Evolutionary conservation across 2,329 filamentous ascomycete species (phyloP).

Genomic region (Ophiocordyceps robertsii): DNA sequence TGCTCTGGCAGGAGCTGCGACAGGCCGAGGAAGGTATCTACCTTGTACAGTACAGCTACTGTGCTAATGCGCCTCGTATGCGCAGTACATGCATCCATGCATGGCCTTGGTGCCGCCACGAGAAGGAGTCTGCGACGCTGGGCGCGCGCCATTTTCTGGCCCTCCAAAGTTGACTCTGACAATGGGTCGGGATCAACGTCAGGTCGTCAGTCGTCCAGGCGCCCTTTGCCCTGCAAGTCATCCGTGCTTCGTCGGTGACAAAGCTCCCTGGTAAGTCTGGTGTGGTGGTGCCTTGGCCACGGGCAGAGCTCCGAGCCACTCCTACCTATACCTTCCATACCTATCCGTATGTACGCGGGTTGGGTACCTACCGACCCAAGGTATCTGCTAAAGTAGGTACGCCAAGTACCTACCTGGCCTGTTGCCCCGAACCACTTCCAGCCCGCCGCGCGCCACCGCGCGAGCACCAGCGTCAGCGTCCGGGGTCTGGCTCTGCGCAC

Average conservation of each 20-base stretch:
- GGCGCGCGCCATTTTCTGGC: not conserved
- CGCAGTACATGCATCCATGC: slow-evolving; percentile 1
- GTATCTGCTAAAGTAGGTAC: not conserved
- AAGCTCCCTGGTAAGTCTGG: too few species aligned
- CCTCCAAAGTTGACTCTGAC: not conserved
- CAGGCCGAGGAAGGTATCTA: not conserved
- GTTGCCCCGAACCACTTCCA: not conserved
- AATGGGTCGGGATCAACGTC: too few species aligned
- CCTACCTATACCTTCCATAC: too few species aligned
- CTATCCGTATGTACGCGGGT: too few species aligned
- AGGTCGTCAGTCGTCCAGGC: too few species aligned
- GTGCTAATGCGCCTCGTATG: not conserved
- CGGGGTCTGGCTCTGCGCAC: slow-evolving; percentile 1
- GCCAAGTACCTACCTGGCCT: not conserved
- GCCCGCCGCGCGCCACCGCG: slow-evolving; percentile 1
- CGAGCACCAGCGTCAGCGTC: slow-evolving; percentile 3
- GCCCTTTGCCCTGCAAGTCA: too few species aligned
- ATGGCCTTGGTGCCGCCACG: slow-evolving; percentile 1
- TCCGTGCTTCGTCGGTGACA: too few species aligned
- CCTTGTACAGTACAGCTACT: not conserved
- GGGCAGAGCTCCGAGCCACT: not conserved
- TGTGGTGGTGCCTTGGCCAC: not conserved
- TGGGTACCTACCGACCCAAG: not conserved
- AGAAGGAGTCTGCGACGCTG: not conserved
- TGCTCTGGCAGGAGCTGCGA: not conserved